phyloP scores from a whole-genome alignment of 192 early-diverging fungal species.

The Oehlia diaphana region DNA sequence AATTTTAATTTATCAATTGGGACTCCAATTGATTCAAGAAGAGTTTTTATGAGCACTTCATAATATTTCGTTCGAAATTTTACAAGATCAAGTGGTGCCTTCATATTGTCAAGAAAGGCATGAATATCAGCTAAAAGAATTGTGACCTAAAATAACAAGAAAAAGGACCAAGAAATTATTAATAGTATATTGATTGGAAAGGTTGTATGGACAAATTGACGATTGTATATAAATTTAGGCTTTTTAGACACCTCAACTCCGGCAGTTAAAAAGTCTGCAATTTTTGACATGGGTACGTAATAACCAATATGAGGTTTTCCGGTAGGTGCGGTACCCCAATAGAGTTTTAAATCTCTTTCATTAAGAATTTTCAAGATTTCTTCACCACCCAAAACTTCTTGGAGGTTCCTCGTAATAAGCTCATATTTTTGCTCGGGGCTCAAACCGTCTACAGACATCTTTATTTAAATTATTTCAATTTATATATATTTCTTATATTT shows the following conservation, averaged over 20 bases:
- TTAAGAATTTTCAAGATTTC: constrained; percentile 81
- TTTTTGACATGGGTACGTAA: constrained; percentile 96
- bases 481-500: too few species aligned
- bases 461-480: background rate
- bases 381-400: constrained; percentile 89
- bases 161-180: background rate
- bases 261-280: constrained; percentile 94
- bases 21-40: constrained; percentile 92
- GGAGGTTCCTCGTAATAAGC: constrained; percentile 90
- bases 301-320: constrained; percentile 97
- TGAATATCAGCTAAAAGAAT: constrained; percentile 95
- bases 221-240: too few species aligned
- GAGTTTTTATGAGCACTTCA: constrained; percentile 85
- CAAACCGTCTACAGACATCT: constrained; percentile 38
- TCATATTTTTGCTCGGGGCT: constrained; percentile 68
- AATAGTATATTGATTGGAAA: background rate
- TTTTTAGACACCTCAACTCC: constrained; percentile 69
- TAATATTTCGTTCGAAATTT: constrained; percentile 91
- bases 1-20: constrained; percentile 91
- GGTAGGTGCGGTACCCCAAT: constrained; percentile 98
- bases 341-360: constrained; percentile 89
- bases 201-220: background rate
- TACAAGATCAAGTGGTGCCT: constrained; percentile 92
- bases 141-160: constrained; percentile 58
- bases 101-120: constrained; percentile 98